Evolutionary conservation across 495 filamentous ascomycete species (phyloP), one percentile per base, ranked within the genome.

Genomic region (Trichoderma virens): DNA sequence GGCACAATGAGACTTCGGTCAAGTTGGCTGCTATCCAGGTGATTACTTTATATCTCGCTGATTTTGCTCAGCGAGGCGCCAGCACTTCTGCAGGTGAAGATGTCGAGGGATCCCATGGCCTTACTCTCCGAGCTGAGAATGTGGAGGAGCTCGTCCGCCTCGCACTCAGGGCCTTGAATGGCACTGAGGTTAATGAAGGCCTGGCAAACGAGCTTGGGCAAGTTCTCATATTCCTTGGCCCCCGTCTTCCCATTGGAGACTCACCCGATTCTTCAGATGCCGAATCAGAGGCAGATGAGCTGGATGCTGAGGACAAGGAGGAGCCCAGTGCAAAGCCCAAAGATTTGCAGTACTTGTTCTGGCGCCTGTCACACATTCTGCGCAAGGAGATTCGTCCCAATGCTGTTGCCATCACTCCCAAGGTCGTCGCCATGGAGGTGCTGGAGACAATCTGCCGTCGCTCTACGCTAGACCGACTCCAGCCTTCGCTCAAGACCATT

Each of bases 1-100:
- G 85, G 20, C 90, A 90, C 72, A 85, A 85, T 23, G 85, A 95
- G 70, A 70, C 84, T 7, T 87, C 85, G 76, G 85, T 97, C 64
- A 93, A 94, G 70, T 81, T 90, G 28, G 87, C 86, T 18, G 84
- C 90, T 20, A 83, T 89, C 5, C 87, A 84, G 65, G 82, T 98
- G n/a, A 69, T 92, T 11, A 87, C 89, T 31, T 77, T 82, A 30
- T 93, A 87, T 76, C 86, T 97, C 62, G 85, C 87, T 0, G 89
- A 96, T 70, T 83, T 96, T 61, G 88, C 90, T 34, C 83, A 83
- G 62, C 83, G 79, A 2, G 86, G 85, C 3, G 78, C 80, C 14
- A 68, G 70, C 45, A 82, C 78, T 5, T 80, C 86, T 54, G 69
- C 72, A 20, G 74, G 74, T 8, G 67, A 93, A 27, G 90, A 90